Conservation (phyloP, 2,329 filamentous ascomycete species). For the Beauveria varroae region DNA sequence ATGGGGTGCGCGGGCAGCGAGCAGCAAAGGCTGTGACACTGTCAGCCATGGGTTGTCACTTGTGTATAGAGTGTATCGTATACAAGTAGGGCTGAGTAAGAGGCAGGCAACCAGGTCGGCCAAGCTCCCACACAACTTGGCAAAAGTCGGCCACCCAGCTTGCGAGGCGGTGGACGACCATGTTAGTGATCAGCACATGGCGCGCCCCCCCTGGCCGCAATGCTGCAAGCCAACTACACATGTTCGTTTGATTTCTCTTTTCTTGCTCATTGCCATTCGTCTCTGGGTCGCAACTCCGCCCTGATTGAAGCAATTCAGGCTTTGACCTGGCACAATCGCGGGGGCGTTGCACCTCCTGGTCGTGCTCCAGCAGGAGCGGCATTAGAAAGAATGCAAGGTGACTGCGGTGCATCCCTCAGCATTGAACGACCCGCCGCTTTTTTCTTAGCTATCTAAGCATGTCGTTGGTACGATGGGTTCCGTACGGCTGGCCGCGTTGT, state of each 20-base stretch:
- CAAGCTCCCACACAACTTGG: not conserved
- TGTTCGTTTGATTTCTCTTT: not conserved
- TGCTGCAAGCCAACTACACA: not conserved
- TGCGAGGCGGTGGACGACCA: not conserved
- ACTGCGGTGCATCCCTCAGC: not conserved
- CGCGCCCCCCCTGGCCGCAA: not conserved
- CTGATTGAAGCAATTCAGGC: constrained; percentile 1
- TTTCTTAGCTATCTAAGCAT: not conserved
- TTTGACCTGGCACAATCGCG: not conserved
- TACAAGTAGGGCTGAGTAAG: not conserved
- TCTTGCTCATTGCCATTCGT: not conserved
- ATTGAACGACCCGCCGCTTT: too few species aligned
- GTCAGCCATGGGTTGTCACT: not conserved
- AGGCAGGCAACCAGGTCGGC: not conserved
- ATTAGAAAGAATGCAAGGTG: not conserved
- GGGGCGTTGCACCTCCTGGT: not conserved
- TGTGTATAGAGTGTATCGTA: not conserved
- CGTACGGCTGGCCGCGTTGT: not conserved
- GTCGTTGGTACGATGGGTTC: not conserved
- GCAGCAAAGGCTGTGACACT: not conserved
- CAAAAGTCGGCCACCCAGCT: not conserved
- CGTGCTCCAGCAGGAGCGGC: not conserved
- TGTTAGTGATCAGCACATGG: not conserved
- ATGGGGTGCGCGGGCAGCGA: not conserved
- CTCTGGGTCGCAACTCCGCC: not conserved